Evolutionary conservation across 306 rosid genomes (phyloP).

Genomic region (Medicago arabica): DNA sequence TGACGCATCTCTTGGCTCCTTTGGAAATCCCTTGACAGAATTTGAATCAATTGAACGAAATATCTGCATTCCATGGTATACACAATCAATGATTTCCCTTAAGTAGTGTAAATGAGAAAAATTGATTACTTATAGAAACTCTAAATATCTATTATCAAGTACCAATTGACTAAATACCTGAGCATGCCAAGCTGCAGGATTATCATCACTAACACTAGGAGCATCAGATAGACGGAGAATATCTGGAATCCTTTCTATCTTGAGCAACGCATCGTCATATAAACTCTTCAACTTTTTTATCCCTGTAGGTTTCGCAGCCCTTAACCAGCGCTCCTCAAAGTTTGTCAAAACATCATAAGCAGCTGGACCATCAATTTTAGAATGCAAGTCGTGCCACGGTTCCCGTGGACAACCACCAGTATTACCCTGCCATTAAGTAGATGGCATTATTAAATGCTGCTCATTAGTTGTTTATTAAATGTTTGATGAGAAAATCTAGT

Average conservation of each 20-base stretch:
- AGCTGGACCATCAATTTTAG: conserved; percentile 93
- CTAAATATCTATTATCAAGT: conserved; percentile 20
- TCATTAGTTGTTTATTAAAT: neutral
- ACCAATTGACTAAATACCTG: conserved; percentile 61
- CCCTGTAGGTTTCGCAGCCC: conserved; percentile 87
- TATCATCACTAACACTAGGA: conserved; percentile 51
- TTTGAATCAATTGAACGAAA: conserved; percentile 95
- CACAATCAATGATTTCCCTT: conserved; percentile 29
- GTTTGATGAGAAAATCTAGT: conserved; percentile 20
- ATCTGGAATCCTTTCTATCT: conserved; percentile 77
- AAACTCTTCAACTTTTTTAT: conserved; percentile 68
- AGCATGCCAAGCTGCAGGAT: conserved; percentile 94
- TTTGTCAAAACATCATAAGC: conserved; percentile 92
- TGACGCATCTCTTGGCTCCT: conserved; percentile 82
- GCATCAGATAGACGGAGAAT: conserved; percentile 57
- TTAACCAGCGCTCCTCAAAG: conserved; percentile 96
- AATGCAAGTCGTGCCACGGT: conserved; percentile 99
- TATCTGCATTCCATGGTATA: conserved; percentile 63
- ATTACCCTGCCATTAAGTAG: conserved; percentile 65
- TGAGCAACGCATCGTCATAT: conserved; percentile 81
- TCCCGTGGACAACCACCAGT: conserved; percentile 87
- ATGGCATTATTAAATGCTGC: conserved; percentile 2
- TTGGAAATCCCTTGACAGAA: conserved; percentile 87
- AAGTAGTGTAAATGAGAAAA: conserved; percentile 26
- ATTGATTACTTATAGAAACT: conserved; percentile 23